Base-by-base conservation (phyloP, 495 filamentous ascomycete genomes). In the Lepidopterella palustris region DNA sequence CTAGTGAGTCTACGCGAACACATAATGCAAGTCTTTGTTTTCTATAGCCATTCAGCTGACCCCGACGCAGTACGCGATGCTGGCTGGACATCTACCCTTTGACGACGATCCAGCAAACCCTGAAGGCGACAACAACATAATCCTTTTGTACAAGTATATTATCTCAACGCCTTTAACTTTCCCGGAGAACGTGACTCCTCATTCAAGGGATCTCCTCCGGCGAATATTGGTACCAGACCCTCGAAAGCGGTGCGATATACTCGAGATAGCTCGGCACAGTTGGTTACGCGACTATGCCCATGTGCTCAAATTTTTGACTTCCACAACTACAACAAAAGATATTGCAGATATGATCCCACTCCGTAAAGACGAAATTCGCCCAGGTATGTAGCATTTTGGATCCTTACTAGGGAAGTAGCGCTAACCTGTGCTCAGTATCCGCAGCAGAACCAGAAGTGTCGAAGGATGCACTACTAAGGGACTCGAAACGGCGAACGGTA, bases 71-170 rank as follows among this genome's bases (percentile, higher is more conserved):
- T 98, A 97, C 74, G 93, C 93, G 35, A 98, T 98, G 93, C 80
- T 98, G 54, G 93, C 93, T 10, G 93, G 93, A 28, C 97, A 97
- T 72, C 80, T 98, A n/a, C 93, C 93, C 3, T 98, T 98, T 69
- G 93, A 98, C 68, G 93, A 98, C 68, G 93, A 98, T 68, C 93
- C 93, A 60, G 95, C 92, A 32, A 98, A 98, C 68, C 93, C 93
- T 4, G 93, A 98, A 74, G 93, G 93, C 47, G 93, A 98, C 64
- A n/a, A n/a, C n/a, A 98, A 98, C 69, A 98, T 98, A 77, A 98
- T 97, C 72, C 79, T 97, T 4, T 80, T 98, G 53, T 98, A 98
- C 78, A 97, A 96, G 76, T 98, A 98, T 76, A 98, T 98, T 64
- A 90, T 96, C 56, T 95, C 91, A 40, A 97, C 93, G 5, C 90